Base-by-base conservation (phyloP, 1,139 yeast genomes). In the Kodamaea anthophila region DNA sequence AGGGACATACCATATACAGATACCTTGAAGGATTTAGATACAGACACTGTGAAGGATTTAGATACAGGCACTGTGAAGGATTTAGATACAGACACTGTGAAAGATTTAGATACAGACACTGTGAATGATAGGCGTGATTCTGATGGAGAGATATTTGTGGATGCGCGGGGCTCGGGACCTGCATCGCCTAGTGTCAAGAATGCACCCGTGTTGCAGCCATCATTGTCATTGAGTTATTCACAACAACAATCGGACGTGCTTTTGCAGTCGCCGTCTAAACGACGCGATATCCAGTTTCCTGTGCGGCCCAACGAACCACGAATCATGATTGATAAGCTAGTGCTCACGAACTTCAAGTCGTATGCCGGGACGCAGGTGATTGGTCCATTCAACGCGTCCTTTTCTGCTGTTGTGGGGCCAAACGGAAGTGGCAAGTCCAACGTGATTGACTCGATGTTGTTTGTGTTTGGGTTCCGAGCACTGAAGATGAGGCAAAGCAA, bases 401-500 rank as follows among this genome's bases (percentile, higher is more conserved):
- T 93, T 51, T 85, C 96, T 6, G 96, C 99, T 0, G 94, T 93
- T 7, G 97, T 93, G n/a, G 99, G 99, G 0, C 98, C 98, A 4
- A 93, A 93, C 53, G 99, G 99, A 18, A 84, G 95, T 23, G 98
- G 98, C 6, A 91, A 91, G 55, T 88, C 97, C 9, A 93, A 93
- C 51, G 98, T 93, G 22, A 93, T 93, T 41, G 99, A 93, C 51
- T 84, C 97, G 2, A 73, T 93, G 72, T 65, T 93, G 36, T 93
- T 93, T 55, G 98, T 93, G 3, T 93, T 93, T 60, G 99, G 99
- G 0, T 93, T 93, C 55, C 68, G 98, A 39, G 98, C 98, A 1
- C 76, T 78, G 51, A 91, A 93, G 53, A 87, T 93, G 96, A 78
- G 99, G 49, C 99, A 93, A 44, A 87, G 94, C 2, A 91, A 88